Evolutionary conservation across 495 filamentous ascomycete species (phyloP), one percentile per base, ranked within the genome.

Genomic region (Chaetomidium leptoderma): DNA sequence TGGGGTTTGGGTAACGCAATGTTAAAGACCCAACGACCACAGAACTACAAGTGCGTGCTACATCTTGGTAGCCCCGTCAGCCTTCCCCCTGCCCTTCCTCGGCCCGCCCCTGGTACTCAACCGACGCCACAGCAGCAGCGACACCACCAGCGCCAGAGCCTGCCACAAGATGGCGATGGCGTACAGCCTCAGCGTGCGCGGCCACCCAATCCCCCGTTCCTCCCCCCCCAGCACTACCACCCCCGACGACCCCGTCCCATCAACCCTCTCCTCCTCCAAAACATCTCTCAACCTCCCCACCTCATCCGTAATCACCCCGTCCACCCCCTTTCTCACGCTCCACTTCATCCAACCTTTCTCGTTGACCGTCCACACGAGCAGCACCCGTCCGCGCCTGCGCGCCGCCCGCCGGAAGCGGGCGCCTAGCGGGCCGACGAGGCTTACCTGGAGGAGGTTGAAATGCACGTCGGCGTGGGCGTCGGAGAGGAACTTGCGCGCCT

Each of bases 291-390:
- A 80, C 52, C 64, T 42, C 54, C 68, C 72, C 0, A 81, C 82
- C 42, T 85, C 74, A 55, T 87, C 83, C 14, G 83, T 84, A 27
- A 78, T 73, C 32, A 79, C 81, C 27, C 82, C 82, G 46, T 81
- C 76, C 9, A 81, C 68, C 11, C 69, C 71, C 45, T 76, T 72
- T 7, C 61, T 49, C 26, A 81, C 72, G 13, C n/a, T 45, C 80
- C 52, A 55, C 29, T 44, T 40, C 52, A 55, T 55, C 66, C 81
- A 75, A 13, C 72, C 68, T 51, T 80, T 78, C 4, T 85, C 81
- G 61, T 97, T 95, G 21, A 95, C 88, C 0, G 92, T 96, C 92
- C 92, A 97, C 1, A 82, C 74, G 63, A 83, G 87, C 8, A 96
- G 70, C 13, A 78, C 76, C 19, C 87, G 80, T 17, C 75, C 74